Evolutionary conservation across 345 rosid species (phyloP).

Genomic region (Arabidopsis suecica): DNA sequence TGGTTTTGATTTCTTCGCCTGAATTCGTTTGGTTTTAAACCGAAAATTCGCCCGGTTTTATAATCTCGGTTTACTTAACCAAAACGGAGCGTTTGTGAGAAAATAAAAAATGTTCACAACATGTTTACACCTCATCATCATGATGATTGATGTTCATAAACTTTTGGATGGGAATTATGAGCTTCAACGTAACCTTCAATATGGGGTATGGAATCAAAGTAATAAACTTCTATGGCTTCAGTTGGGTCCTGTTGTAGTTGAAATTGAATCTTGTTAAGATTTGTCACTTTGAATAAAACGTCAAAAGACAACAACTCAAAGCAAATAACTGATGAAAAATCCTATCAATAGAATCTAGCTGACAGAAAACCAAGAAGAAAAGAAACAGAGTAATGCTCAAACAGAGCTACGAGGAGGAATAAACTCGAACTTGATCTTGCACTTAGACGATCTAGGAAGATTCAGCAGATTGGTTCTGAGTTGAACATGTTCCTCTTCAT

Average conservation of each 20-base stretch:
- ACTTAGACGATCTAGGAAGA: not conserved
- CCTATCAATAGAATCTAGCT: not conserved
- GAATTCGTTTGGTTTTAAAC: too few relatives aligned
- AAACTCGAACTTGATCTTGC: slow-evolving; percentile 1
- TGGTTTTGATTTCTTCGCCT: too few relatives aligned
- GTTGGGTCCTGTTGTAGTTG: not conserved
- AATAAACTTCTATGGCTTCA: not conserved
- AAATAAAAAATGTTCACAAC: too few relatives aligned
- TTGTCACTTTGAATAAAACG: not conserved
- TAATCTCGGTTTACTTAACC: too few relatives aligned
- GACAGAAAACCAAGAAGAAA: not conserved
- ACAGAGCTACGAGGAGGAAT: not conserved
- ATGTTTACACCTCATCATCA: too few relatives aligned
- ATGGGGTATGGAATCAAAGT: not conserved
- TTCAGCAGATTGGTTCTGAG: not conserved
- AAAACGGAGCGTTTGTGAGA: too few relatives aligned
- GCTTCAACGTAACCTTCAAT: not conserved
- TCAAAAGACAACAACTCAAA: not conserved
- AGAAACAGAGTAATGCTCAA: not conserved
- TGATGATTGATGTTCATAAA: too few relatives aligned
- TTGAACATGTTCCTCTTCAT: not conserved
- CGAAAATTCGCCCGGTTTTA: too few relatives aligned
- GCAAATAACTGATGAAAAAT: not conserved
- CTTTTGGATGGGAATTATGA: not conserved
- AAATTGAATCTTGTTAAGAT: not conserved